phyloP scores from a whole-genome alignment of 108 stramenopile species.

The Stephanodiscus minutulus region DNA sequence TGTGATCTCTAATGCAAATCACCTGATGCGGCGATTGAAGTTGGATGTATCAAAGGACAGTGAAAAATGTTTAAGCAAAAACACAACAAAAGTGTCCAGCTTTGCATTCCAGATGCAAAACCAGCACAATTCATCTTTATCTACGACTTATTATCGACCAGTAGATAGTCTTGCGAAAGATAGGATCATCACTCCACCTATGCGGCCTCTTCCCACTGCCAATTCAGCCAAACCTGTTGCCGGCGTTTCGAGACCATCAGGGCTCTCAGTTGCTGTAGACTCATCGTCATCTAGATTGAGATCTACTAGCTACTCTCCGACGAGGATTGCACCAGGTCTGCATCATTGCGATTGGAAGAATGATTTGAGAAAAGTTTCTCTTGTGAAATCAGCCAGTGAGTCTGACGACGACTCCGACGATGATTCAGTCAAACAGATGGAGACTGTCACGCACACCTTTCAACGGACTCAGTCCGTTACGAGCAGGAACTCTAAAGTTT shows the following conservation, averaged over 20 bases:
- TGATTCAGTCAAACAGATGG: conserved; percentile 8
- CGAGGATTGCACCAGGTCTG: background rate
- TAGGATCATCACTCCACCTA: background rate
- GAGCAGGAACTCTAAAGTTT: conserved; percentile 3
- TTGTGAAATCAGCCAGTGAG: background rate
- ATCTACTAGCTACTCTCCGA: background rate
- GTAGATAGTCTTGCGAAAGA: background rate
- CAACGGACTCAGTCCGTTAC: background rate
- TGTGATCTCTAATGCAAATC: background rate
- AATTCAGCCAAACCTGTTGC: background rate
- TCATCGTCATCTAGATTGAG: background rate
- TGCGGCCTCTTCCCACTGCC: background rate
- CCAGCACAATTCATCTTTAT: background rate
- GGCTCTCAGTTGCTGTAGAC: background rate
- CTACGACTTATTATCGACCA: conserved; percentile 6
- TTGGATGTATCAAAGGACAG: background rate
- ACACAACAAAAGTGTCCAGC: background rate
- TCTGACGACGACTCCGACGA: conserved; percentile 4
- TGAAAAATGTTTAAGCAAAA: background rate
- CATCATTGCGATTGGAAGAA: background rate
- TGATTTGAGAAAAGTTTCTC: background rate
- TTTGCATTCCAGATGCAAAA: background rate
- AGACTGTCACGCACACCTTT: conserved; percentile 13
- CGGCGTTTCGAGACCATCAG: background rate
- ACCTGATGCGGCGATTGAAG: background rate